These are phyloP conservation scores for Cenchrus americanus DNA, from an alignment of 176 grass and related monocot genomes.

Conservation along the genomic window DNA sequence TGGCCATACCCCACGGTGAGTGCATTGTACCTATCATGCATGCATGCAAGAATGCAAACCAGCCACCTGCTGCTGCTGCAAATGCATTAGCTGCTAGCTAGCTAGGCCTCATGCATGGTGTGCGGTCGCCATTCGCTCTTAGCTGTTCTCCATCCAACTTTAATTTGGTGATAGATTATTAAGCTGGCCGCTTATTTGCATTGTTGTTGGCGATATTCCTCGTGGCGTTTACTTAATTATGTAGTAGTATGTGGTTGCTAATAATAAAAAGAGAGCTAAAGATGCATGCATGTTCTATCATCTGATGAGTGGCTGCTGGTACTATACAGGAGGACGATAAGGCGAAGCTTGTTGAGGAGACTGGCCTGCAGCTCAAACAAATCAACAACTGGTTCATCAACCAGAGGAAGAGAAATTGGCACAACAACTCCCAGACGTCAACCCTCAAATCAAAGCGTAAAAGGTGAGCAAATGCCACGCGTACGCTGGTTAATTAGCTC, in stretches of 20 bases:
- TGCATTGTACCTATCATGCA: slow-evolving; percentile 51
- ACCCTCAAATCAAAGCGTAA: slow-evolving; percentile 99
- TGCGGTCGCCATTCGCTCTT: slow-evolving; percentile 13
- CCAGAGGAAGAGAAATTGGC: slow-evolving; percentile 99
- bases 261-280: not conserved
- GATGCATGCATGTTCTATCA: slow-evolving; percentile 5
- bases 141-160: slow-evolving; percentile 40
- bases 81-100: too few relatives aligned
- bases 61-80: slow-evolving; percentile 29
- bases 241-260: not conserved
- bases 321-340: slow-evolving; percentile 99
- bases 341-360: slow-evolving; percentile 98
- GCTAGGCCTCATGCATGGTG: not conserved
- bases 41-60: slow-evolving; percentile 49
- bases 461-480: slow-evolving; percentile 51
- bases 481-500: not conserved
- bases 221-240: not conserved
- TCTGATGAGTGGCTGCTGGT: slow-evolving; percentile 16
- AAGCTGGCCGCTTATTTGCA: slow-evolving; percentile 27
- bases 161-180: not conserved
- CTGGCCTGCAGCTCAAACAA: slow-evolving; percentile 96
- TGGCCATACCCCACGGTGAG: slow-evolving; percentile 99
- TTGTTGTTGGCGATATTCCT: not conserved
- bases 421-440: slow-evolving; percentile 90
- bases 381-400: slow-evolving; percentile 99